phyloP scores from a whole-genome alignment of 2,329 filamentous ascomycete species.

The Paraphoma sp. region DNA sequence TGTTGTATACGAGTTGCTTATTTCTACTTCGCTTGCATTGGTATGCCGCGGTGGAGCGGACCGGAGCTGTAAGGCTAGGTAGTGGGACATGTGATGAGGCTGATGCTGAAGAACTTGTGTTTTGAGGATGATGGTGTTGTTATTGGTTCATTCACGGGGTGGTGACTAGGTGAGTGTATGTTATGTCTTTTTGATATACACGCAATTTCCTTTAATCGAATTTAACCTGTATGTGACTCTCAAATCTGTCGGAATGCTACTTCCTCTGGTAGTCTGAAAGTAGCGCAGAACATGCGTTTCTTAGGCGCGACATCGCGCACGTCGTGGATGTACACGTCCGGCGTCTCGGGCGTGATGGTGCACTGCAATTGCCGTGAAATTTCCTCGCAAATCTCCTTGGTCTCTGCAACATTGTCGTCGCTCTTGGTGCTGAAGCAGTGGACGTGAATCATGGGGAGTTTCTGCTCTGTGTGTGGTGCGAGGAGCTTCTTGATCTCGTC shows the following conservation, averaged over 20 bases:
- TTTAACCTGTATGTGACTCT: neutral
- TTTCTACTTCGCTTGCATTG: neutral
- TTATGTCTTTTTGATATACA: neutral
- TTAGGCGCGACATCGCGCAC: conserved; percentile 90
- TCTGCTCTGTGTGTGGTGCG: conserved; percentile 54
- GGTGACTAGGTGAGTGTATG: neutral
- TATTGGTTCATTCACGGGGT: neutral
- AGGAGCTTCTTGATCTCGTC: conserved; percentile 39
- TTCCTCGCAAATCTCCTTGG: conserved; percentile 67
- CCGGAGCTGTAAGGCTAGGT: neutral
- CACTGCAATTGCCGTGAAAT: conserved; percentile 68
- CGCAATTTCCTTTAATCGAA: neutral
- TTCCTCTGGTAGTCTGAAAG: conserved; percentile 80
- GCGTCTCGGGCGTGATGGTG: conserved; percentile 64
- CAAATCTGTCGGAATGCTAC: conserved; percentile 72
- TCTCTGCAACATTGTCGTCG: conserved; percentile 71
- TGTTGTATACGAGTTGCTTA: neutral
- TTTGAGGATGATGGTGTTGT: neutral
- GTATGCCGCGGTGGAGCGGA: too few species aligned
- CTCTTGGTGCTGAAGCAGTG: conserved; percentile 91
- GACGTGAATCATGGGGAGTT: conserved; percentile 85
- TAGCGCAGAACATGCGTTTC: conserved; percentile 97
- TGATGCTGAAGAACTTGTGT: neutral
- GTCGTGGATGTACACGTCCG: conserved; percentile 63
- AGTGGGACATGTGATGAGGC: neutral